These are phyloP conservation scores for Discostella stelligeroides DNA, from an alignment of 108 stramenopile species.

Conservation along the genomic window DNA sequence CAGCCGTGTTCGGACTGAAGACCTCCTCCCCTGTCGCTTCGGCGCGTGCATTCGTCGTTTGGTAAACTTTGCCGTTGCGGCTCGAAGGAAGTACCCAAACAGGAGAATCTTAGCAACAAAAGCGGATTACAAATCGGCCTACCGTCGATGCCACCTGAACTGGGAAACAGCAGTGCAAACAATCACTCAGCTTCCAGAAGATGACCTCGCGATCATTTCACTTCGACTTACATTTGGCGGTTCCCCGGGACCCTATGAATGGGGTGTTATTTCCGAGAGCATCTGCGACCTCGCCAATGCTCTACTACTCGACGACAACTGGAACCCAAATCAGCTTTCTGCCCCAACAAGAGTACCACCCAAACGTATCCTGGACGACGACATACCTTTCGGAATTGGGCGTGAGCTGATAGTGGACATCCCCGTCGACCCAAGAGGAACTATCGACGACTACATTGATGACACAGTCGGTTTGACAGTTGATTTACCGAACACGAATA, in stretches of 20 bases:
- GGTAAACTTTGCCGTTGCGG: constrained; percentile 18
- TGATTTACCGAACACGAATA: constrained; percentile 13
- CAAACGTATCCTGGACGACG: neutral
- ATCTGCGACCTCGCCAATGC: constrained; percentile 25
- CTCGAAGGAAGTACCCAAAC: constrained; percentile 4
- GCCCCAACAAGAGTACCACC: neutral
- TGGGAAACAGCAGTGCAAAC: too few species aligned
- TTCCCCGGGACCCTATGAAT: constrained; percentile 22
- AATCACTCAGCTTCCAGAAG: too few species aligned
- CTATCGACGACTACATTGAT: constrained; percentile 20
- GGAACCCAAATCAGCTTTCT: constrained; percentile 14
- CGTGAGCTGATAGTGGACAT: constrained; percentile 21
- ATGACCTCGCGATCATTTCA: too few species aligned
- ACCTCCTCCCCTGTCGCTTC: constrained; percentile 3
- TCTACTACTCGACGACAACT: constrained; percentile 9
- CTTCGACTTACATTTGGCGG: constrained; percentile 32
- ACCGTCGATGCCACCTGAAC: too few species aligned
- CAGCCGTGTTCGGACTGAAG: too few species aligned
- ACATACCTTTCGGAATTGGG: constrained; percentile 10
- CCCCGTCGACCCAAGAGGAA: constrained; percentile 12
- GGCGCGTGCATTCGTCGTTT: neutral
- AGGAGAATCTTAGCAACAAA: neutral
- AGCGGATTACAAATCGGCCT: constrained; percentile 16
- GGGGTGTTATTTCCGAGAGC: constrained; percentile 18
- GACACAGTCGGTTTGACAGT: constrained; percentile 11